Evolutionary conservation across 305 asterid genomes (phyloP), one percentile per base, ranked within the genome.

Genomic region (Plantago rigida): DNA sequence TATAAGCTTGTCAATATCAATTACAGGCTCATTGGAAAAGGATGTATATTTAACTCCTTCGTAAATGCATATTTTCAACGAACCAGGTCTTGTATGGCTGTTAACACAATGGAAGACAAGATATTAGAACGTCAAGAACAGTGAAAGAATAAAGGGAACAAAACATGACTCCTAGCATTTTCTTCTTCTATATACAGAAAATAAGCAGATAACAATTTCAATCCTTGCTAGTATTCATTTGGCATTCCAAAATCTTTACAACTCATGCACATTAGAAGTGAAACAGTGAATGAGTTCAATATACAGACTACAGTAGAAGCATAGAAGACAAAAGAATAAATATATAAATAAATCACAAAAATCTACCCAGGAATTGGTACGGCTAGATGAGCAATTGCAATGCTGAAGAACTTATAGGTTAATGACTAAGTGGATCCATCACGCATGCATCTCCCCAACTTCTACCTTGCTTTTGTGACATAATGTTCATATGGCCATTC

Each of bases 71-170:
- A 82, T 72, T 71, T 73, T 77, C 79, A 89, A 70, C 11, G 96
- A 81, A 68, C 80, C 89, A 36, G 93, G 84, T 54, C 63, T 85
- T 62, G 99, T 86, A 71, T 92, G 99, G 41, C 99, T 92, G 89
- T 67, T 55, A 52, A 69, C 53, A 61, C 59, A 73, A 69, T 22
- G 64, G 58, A 60, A 74, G 69, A 68, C 60, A 70, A 29, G 46
- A 65, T 19, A 65, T 70, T 29, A 59, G 59, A 65, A 64, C 10
- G 59, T 67, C 56, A 75, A 75, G 59, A 58, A 57, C 52, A 62
- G 13, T 42, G 57, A 67, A 63, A 55, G 56, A 47, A 62, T 42
- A 17, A 34, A 41, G 49, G 59, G 65, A 44, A 60, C n/a, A 68
- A 63, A 63, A 64, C 22, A 72, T 46, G 50, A 59, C 60, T 24